Evolutionary conservation across 73 alveolate species (phyloP).

Genomic region (Paramecium pentaurelia): DNA sequence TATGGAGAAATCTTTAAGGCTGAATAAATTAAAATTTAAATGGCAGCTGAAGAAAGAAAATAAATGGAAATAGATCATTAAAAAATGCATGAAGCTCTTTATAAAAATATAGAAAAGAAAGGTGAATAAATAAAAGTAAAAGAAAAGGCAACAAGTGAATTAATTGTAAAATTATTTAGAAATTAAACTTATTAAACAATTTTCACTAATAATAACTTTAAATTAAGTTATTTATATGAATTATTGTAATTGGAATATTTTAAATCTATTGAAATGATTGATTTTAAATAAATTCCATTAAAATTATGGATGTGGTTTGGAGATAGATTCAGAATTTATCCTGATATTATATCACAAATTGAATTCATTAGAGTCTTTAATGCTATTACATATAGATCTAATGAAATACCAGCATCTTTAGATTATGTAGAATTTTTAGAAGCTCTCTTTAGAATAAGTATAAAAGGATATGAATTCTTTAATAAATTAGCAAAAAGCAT

Average conservation of each 20-base stretch:
- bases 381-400: background rate
- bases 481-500: background rate
- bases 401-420: background rate
- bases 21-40: background rate
- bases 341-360: background rate
- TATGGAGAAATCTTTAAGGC: background rate
- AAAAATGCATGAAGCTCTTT: background rate
- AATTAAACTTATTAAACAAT: background rate
- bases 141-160: slow-evolving; percentile 34
- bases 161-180: background rate
- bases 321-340: slow-evolving; percentile 28
- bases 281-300: background rate
- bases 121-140: slow-evolving; percentile 8
- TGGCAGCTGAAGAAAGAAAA: background rate
- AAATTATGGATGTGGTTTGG: slow-evolving; percentile 51
- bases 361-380: slow-evolving; percentile 12
- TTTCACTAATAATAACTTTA: background rate
- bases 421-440: slow-evolving; percentile 4
- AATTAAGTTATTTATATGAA: slow-evolving; percentile 21
- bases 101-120: background rate
- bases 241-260: background rate
- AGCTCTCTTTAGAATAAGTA: background rate
- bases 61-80: background rate
- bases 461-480: slow-evolving; percentile 17
- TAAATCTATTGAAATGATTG: background rate